phyloP scores from a whole-genome alignment of 1,139 yeast genomes.

The Candida freyschussii region DNA sequence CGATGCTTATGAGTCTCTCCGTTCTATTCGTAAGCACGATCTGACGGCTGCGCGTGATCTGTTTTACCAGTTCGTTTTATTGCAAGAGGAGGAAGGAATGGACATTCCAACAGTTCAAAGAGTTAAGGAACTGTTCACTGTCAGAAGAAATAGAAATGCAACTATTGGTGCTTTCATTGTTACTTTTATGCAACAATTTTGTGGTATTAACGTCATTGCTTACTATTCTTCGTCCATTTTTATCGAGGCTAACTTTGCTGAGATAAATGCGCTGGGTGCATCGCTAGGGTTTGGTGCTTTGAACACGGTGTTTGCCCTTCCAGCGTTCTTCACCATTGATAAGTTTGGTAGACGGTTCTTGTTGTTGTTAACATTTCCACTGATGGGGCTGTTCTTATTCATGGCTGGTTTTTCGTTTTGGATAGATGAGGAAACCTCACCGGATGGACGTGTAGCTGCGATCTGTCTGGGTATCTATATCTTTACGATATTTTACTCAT shows the following conservation, averaged over 20 bases:
- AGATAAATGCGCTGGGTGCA: conserved; percentile 61
- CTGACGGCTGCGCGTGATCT: conserved; percentile 72
- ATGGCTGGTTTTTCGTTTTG: conserved; percentile 77
- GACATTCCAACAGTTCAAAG: conserved; percentile 50
- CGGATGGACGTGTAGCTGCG: conserved; percentile 55
- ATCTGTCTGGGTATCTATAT: conserved; percentile 70
- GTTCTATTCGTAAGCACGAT: conserved; percentile 43
- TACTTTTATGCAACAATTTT: conserved; percentile 90
- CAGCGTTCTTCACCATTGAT: conserved; percentile 81
- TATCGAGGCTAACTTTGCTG: conserved; percentile 58
- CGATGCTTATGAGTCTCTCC: conserved; percentile 53
- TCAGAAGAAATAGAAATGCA: conserved; percentile 81
- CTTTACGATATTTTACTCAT: conserved; percentile 69
- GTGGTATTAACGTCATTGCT: conserved; percentile 88
- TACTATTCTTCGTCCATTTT: conserved; percentile 75
- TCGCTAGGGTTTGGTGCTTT: conserved; percentile 86
- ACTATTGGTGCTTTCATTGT: conserved; percentile 75
- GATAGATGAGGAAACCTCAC: conserved; percentile 42
- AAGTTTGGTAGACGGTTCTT: conserved; percentile 71
- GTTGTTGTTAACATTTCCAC: conserved; percentile 69
- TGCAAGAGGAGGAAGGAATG: conserved; percentile 61
- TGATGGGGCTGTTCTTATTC: conserved; percentile 62
- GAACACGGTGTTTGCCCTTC: conserved; percentile 76
- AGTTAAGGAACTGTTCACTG: conserved; percentile 51
- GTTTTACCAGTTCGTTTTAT: conserved; percentile 63